Conservation (phyloP, 441 rosid genomes). For the Gossypium schwendimanii region DNA sequence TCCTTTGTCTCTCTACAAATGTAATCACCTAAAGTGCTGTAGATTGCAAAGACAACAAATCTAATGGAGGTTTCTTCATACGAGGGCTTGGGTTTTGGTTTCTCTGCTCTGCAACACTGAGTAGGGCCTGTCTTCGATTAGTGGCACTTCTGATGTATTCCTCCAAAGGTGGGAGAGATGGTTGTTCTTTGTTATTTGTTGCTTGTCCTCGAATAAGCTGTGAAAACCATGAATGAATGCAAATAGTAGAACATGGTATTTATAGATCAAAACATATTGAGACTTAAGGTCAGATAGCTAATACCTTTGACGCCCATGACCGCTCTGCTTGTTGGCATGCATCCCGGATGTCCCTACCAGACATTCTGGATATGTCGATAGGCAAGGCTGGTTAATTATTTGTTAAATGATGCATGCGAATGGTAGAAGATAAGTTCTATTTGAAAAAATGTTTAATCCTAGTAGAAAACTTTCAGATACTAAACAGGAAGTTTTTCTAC, state of each 20-base stretch:
- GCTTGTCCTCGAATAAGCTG: conserved; percentile 69
- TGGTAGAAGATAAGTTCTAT: background rate
- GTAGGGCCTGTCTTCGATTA: conserved; percentile 43
- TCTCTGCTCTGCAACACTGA: conserved; percentile 31
- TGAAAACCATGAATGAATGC: background rate
- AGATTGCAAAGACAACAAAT: conserved; percentile 22
- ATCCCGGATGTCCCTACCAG: conserved; percentile 85
- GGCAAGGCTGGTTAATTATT: background rate
- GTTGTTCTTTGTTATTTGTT: conserved; percentile 32
- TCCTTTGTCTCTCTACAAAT: background rate
- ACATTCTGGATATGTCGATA: conserved; percentile 47
- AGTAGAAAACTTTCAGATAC: background rate
- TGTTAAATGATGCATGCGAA: background rate
- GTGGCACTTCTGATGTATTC: conserved; percentile 65
- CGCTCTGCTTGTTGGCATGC: conserved; percentile 93
- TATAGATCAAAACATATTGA: background rate
- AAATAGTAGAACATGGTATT: background rate
- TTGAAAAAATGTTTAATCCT: background rate
- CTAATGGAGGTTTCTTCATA: conserved; percentile 37
- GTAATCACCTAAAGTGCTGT: background rate
- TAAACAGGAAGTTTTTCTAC: background rate
- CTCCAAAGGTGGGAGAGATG: conserved; percentile 56
- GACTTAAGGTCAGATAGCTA: background rate
- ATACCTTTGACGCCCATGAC: conserved; percentile 92
- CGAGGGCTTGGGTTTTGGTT: conserved; percentile 9